These are phyloP conservation scores for Periconia sp. DNA, from an alignment of 2,329 filamentous ascomycete species.

Conservation along the genomic window DNA sequence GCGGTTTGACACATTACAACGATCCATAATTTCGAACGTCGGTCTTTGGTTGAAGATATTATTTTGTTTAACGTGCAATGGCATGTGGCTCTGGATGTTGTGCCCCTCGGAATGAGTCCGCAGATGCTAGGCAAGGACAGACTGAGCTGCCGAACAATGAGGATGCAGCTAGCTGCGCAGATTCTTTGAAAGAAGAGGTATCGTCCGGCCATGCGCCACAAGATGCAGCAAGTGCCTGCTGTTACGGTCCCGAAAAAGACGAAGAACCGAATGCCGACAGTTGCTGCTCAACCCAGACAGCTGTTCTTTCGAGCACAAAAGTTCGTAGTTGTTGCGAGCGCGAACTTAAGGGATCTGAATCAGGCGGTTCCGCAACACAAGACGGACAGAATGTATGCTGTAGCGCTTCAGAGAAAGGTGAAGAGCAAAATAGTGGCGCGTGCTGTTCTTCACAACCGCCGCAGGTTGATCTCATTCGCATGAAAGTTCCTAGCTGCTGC, in stretches of 20 bases:
- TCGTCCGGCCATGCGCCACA: not conserved
- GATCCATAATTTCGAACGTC: not conserved
- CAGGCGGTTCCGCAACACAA: not conserved
- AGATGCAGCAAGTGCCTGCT: not conserved
- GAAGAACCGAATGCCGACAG: no score
- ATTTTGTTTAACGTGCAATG: constrained; percentile 2
- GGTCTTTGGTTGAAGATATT: not conserved
- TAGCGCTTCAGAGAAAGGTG: no score
- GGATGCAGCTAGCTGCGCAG: not conserved
- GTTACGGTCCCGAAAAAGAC: no score
- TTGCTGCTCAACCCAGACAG: no score
- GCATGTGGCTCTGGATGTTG: constrained; percentile 19
- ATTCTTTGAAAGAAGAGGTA: not conserved
- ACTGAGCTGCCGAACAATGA: not conserved
- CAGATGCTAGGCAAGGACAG: not conserved
- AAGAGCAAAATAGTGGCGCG: no score
- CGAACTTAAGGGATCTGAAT: not conserved
- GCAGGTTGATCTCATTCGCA: not conserved
- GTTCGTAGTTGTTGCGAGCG: no score
- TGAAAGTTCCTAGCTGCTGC: not conserved
- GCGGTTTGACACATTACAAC: not conserved
- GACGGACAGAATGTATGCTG: not conserved
- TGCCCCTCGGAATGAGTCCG: constrained; percentile 1
- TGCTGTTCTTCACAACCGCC: not conserved
- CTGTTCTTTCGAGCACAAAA: no score